Evolutionary conservation across 169 alveolate genomes (phyloP), one percentile per base, ranked within the genome.

Genomic region (Eimeria zaria): DNA sequence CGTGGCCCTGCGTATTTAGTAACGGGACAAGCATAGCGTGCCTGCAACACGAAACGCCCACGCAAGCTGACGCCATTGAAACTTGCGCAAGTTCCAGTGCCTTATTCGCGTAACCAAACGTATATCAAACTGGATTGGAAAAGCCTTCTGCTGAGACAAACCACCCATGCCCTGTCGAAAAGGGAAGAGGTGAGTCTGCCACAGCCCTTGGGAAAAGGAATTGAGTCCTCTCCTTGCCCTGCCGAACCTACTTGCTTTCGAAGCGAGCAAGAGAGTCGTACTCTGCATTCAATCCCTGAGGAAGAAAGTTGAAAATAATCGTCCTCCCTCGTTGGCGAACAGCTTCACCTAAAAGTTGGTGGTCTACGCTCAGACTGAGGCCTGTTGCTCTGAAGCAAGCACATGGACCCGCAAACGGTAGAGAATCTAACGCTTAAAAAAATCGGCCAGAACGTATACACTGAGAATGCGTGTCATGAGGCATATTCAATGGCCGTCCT

Each of bases 11-110:
- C 18, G 93, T 84, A 69, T 87, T 87, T 22, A 95, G 71, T 51
- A 95, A 73, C 27, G 97, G 97, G 46, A 95, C 95, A 1, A 88
- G 91, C 91, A 95, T 53, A 12, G 95, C 95, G 36, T 85, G 80
- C 73, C 97, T 95, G 97, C 39, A 41, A 85, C 62, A 62, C 55
- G 62, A 11, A 16, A 39, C 7, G 83, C 33, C n/a, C 83, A 39
- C 9, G 53, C 48, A 73, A 39, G 1, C 39, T 73, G 30, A 39
- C 1, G 53, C 39, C 18, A 20, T 1, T 1, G 83, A n/a, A 9
- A 36, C 7, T 62, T 4, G 41, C 41, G 18, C 39, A 36, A 18
- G 5, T 36, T 16, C 80, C 11, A 67, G 5, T 71, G 81, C 53
- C 55, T 18, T 16, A 39, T 22, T 73, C 55, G 18, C 30, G n/a